A percentile compares a stretch with the other conserved stretches of the same genome.
These are phyloP conservation scores for Thelephora ganbajun DNA, from an alignment of 768 basidiomycete genomes.

Conservation along the genomic window DNA sequence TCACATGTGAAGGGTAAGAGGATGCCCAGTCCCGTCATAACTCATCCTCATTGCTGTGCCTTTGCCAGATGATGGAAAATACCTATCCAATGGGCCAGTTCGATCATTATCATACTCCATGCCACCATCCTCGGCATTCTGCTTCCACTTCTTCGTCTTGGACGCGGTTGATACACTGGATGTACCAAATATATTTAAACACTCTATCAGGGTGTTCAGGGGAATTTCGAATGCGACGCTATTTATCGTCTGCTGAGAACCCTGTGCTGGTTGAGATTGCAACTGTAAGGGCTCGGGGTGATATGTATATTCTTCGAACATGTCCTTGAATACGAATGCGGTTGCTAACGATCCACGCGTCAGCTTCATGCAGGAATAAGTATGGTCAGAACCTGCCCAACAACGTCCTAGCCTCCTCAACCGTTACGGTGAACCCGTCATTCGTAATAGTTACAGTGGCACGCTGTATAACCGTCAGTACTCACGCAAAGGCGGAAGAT, in stretches of 20 bases:
- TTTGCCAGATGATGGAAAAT: constrained; percentile 41
- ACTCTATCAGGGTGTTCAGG: constrained; percentile 74
- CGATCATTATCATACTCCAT: constrained; percentile 24
- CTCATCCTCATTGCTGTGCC: constrained; percentile 77
- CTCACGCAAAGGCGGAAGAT: background rate
- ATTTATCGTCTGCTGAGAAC: constrained; percentile 9
- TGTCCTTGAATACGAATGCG: constrained; percentile 63
- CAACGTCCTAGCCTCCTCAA: constrained; percentile 75
- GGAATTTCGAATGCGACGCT: constrained; percentile 63
- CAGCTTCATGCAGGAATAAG: background rate
- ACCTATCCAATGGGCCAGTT: constrained; percentile 31
- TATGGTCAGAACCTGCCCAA: constrained; percentile 36
- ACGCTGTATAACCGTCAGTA: constrained; percentile 27
- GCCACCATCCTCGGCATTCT: constrained; percentile 31
- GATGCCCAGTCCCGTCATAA: constrained; percentile 67
- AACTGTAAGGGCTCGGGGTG: constrained; percentile 23
- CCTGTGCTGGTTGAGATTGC: constrained; percentile 11
- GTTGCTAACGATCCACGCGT: constrained; percentile 35
- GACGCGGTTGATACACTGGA: constrained; percentile 26
- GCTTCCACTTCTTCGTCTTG: constrained; percentile 29
- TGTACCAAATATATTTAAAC: constrained; percentile 88
- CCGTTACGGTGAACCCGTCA: constrained; percentile 60
- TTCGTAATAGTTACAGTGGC: constrained; percentile 62
- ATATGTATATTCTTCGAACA: constrained; percentile 75
- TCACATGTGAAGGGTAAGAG: constrained; percentile 72